These are phyloP conservation scores for Calonectria naviculata DNA, from an alignment of 2,329 filamentous ascomycete species.

Conservation along the genomic window DNA sequence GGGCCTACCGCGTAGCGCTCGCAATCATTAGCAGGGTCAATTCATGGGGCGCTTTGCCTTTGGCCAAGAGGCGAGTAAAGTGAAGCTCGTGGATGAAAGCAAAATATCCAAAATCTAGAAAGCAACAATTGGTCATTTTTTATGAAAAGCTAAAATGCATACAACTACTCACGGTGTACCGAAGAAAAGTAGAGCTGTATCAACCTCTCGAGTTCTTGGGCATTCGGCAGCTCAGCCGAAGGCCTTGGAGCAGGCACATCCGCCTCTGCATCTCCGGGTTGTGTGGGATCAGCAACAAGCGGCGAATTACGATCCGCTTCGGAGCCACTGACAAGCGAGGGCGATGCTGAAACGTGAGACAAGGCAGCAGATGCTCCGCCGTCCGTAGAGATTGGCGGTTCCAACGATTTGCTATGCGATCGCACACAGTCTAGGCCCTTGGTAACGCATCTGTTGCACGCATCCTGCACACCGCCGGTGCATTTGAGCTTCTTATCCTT, in stretches of 20 bases:
- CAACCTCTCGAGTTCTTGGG: neutral
- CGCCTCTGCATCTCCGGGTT: neutral
- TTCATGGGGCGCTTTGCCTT: constrained; percentile 2
- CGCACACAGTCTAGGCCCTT: neutral
- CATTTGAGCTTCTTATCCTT: constrained; percentile 6
- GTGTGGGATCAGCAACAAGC: neutral
- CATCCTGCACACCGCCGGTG: neutral
- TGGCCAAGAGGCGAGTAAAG: constrained; percentile 4
- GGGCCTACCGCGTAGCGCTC: neutral
- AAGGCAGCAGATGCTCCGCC: neutral
- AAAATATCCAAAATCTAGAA: neutral
- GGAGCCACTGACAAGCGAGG: neutral
- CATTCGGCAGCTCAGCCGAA: neutral
- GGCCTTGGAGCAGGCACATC: neutral
- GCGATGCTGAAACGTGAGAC: neutral
- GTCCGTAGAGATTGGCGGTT: too few species aligned
- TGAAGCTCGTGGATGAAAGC: constrained; percentile 1
- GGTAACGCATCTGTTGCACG: neutral
- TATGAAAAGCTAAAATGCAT: neutral
- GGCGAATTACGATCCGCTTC: neutral
- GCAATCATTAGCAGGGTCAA: constrained; percentile 14
- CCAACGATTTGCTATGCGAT: neutral
- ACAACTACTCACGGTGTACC: neutral
- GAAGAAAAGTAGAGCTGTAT: constrained; percentile 5
- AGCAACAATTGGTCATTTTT: neutral